These are phyloP conservation scores for Nakaseomyces uthaithaninus DNA, from an alignment of 1,139 yeast genomes.

Conservation along the genomic window DNA sequence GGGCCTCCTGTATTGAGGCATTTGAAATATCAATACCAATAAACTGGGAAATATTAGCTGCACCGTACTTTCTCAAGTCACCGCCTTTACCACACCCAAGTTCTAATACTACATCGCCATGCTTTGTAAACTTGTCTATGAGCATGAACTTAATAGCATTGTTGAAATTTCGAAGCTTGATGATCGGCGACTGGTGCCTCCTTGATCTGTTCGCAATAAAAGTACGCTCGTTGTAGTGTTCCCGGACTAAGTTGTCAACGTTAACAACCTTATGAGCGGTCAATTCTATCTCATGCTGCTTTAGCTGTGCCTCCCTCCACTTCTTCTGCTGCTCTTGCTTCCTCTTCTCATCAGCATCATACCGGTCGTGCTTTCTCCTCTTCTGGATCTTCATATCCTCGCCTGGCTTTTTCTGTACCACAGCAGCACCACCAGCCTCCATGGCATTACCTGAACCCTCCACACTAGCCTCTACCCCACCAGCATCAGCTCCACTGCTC, in stretches of 20 bases:
- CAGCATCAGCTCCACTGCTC: conserved; percentile 7
- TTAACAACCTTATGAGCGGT: conserved; percentile 28
- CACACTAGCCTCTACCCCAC: not conserved
- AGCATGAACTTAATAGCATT: conserved; percentile 84
- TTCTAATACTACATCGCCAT: conserved; percentile 58
- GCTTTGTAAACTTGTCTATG: conserved; percentile 57
- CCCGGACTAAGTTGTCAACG: conserved; percentile 54
- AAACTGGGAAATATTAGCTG: conserved; percentile 62
- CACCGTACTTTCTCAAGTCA: conserved; percentile 82
- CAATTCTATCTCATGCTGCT: conserved; percentile 30
- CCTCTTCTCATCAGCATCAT: conserved; percentile 27
- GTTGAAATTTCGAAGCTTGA: conserved; percentile 79
- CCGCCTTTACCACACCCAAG: conserved; percentile 98
- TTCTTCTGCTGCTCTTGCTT: conserved; percentile 25
- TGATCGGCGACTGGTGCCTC: conserved; percentile 74
- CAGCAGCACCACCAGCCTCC: not conserved
- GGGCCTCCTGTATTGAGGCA: conserved; percentile 78
- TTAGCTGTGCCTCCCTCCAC: conserved; percentile 31
- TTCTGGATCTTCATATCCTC: conserved; percentile 17
- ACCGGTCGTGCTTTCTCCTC: conserved; percentile 25
- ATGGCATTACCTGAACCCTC: not conserved
- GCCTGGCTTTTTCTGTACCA: not conserved
- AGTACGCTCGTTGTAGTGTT: conserved; percentile 82
- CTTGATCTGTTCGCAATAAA: conserved; percentile 55
- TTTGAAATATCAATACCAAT: conserved; percentile 91